These are phyloP conservation scores for Pseudogymnoascus sp. DNA, from an alignment of 2,329 filamentous ascomycete species.

Conservation along the genomic window DNA sequence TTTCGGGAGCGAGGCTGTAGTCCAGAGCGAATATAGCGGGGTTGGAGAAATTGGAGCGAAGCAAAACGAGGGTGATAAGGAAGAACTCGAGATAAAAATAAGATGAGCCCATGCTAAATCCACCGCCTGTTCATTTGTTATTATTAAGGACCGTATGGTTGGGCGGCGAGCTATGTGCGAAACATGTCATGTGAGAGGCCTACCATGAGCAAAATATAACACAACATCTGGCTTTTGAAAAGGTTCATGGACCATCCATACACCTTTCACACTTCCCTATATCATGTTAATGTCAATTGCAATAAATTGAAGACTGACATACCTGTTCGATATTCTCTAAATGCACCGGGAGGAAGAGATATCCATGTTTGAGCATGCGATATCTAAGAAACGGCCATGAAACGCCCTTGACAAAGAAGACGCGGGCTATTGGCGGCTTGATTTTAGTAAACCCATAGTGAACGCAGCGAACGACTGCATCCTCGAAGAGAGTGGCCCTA, in stretches of 20 bases:
- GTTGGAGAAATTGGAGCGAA: conserved; percentile 62
- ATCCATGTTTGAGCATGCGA: conserved; percentile 67
- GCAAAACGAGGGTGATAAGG: conserved; percentile 59
- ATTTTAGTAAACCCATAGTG: conserved; percentile 69
- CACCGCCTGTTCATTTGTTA: conserved; percentile 50
- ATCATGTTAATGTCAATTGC: conserved; percentile 17
- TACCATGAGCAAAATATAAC: conserved; percentile 76
- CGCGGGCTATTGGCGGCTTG: conserved; percentile 58
- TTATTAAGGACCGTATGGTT: not conserved
- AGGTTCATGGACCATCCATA: conserved; percentile 62
- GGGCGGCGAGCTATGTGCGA: not conserved
- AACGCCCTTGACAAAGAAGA: conserved; percentile 71
- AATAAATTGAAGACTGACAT: conserved; percentile 20
- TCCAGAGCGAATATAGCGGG: conserved; percentile 74
- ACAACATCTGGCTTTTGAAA: conserved; percentile 61
- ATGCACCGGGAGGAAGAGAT: conserved; percentile 51
- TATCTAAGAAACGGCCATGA: conserved; percentile 67
- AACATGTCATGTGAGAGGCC: conserved; percentile 18
- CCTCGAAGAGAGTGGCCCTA: conserved; percentile 65
- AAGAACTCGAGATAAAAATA: conserved; percentile 85
- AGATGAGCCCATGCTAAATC: conserved; percentile 73
- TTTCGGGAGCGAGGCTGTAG: conserved; percentile 71
- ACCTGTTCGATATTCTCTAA: conserved; percentile 55
- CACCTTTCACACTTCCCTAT: conserved; percentile 47
- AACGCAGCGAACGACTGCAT: conserved; percentile 69